These are phyloP conservation scores for Leishmania mexicana DNA, from an alignment of 208 protist genomes.

Conservation along the genomic window DNA sequence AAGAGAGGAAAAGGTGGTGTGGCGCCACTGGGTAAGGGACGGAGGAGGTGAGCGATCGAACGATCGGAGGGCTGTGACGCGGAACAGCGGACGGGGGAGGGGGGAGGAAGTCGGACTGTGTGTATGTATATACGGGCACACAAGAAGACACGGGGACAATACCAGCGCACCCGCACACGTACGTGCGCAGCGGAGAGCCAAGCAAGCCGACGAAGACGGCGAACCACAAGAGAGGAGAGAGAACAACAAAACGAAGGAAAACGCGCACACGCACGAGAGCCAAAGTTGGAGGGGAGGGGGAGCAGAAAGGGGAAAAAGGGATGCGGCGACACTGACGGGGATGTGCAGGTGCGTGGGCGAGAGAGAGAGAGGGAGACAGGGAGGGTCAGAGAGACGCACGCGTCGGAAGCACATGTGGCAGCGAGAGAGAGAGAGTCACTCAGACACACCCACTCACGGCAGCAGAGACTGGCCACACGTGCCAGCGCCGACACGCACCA, in stretches of 20 bases:
- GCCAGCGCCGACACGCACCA: not conserved
- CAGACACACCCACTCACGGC: not conserved
- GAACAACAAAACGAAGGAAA: no score
- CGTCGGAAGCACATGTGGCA: not conserved
- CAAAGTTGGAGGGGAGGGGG: not conserved
- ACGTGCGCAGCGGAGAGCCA: not conserved
- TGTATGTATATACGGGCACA: not conserved
- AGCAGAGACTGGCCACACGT: not conserved
- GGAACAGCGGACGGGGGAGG: not conserved
- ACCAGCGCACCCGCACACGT: not conserved
- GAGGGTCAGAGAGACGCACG: not conserved
- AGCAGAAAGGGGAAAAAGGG: not conserved
- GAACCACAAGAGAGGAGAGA: not conserved
- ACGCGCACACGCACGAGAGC: slow-evolving; percentile 1
- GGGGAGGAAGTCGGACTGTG: not conserved
- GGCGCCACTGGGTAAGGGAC: not conserved
- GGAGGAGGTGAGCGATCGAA: not conserved
- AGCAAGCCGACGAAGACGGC: not conserved
- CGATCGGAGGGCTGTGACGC: not conserved
- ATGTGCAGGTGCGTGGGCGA: not conserved
- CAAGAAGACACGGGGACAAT: not conserved
- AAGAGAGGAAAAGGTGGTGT: not conserved
- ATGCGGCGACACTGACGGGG: not conserved
- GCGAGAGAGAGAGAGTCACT: not conserved
- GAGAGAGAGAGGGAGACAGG: not conserved